Evolutionary conservation across 83 land plant species (phyloP), one percentile per base, ranked within the genome.

Genomic region (Picea engelmannii): DNA sequence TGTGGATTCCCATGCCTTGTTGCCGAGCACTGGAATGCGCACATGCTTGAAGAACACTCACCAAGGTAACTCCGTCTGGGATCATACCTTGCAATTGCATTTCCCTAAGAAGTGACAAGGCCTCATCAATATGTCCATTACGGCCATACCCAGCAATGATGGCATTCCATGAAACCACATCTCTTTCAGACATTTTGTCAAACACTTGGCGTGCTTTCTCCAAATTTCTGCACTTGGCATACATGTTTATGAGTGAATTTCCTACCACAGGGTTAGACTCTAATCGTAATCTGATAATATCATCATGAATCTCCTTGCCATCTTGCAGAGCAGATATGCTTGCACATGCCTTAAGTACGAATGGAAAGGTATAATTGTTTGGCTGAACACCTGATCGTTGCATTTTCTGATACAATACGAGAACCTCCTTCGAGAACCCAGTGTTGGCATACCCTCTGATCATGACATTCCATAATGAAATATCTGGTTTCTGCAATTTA

Each of bases 131-230:
- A 58, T 62, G 8, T 24, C 62, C 62, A 5, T 6, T 16, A 16
- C 24, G 64, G 3, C 21, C 79, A 35, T 78, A 61, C 7, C 23
- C 20, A 4, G 65, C 62, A 59, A 78, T 78, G 63, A 78, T 78
- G 5, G 63, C 79, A 60, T 78, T 78, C 79, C 79, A 78, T 4
- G 79, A 78, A 4, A 78, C 79, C 21, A 27, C 65, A 78, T 78
- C 65, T 61, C 65, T 58, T 7, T 9, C 20, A 78, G 23, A 59
- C 79, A 78, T 59, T 60, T 59, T 60, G 65, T 78, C 79, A 78
- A 78, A 78, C 47, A 78, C 65, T 61, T 78, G 65, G 2, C 21
- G 62, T 60, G 79, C 65, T 12, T 59, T 35, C 21, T 60, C 21
- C 44, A 60, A 60, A 78, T 38, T 59, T 18, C 79, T 42, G 11